Evolutionary conservation across 495 filamentous ascomycete species (phyloP).

Genomic region (Umbilicaria muhlenbergii): DNA sequence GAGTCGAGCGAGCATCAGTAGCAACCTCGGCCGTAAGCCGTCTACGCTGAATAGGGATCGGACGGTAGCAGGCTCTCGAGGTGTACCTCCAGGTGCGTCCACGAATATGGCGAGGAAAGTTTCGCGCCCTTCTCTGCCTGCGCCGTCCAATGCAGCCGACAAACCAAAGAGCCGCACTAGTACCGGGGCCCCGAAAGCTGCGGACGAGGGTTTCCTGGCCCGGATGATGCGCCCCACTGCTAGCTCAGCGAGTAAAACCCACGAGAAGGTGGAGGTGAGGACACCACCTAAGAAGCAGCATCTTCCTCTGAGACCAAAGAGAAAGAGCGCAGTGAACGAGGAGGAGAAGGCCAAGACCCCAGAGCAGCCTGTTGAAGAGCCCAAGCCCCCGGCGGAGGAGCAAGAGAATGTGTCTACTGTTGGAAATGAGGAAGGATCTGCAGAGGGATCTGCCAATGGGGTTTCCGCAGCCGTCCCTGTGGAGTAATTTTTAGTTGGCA

Average conservation of each 20-base stretch:
- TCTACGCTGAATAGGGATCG: constrained; percentile 22
- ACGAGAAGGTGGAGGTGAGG: constrained; percentile 47
- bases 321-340: constrained; percentile 8
- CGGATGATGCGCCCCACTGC: constrained; percentile 89
- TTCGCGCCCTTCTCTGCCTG: constrained; percentile 25
- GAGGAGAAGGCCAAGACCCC: not conserved
- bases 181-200: constrained; percentile 25
- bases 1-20: constrained; percentile 27
- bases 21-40: constrained; percentile 26
- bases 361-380: not conserved
- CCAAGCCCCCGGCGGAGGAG: not conserved
- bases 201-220: constrained; percentile 67
- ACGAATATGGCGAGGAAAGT: constrained; percentile 19
- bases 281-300: constrained; percentile 19
- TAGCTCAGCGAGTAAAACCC: constrained; percentile 57
- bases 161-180: constrained; percentile 28
- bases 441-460: too few species aligned
- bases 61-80: constrained; percentile 14
- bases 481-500: too few species aligned
- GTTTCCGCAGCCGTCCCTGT: too few species aligned
- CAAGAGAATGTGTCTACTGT: constrained; percentile 2
- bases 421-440: not conserved
- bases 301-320: constrained; percentile 6
- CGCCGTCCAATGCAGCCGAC: constrained; percentile 18
- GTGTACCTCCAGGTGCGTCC: constrained; percentile 6